Base-by-base conservation (phyloP, 495 filamentous ascomycete species). In the Hypoxylon trugodes region DNA sequence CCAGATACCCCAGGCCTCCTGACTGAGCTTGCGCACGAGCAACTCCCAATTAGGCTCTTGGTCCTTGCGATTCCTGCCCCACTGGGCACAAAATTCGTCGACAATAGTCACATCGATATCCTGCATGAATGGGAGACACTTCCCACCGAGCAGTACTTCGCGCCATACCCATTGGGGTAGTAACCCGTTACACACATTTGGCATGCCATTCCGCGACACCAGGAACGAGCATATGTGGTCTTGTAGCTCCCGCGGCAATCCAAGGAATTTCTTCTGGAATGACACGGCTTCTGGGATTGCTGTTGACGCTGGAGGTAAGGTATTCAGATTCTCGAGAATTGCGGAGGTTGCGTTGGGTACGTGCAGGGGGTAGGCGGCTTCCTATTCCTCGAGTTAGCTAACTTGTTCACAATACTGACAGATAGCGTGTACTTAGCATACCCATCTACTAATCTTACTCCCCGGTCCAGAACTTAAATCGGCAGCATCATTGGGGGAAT, bases 11-110 rank as follows among this genome's bases (percentile, higher is more conserved):
- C 56, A 66, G 2, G 28, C 51, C 50, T 56, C 43, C 38, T 61
- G 63, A 26, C 56, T 57, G 6, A 57, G 32, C 22, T 35, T 60
- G 6, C 50, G 63, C 26, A 57, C 50, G 13, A 66, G 51, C 2
- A 57, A 46, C n/a, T 65, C 61, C 61, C 61, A 65, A 9, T 65
- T 55, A 0, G 61, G 61, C 18, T 66, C 63, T n/a, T 2, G 25
- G 7, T 19, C 4, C 1, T 10, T 13, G 16, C 46, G 16, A n/a
- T 48, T 35, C 0, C 6, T 15, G 3, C 15, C 25, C 51, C 63
- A 61, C 9, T 3, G 37, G 0, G n/a, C 0, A n/a, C 50, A 52
- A 40, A 66, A 66, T 18, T 26, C 30, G 12, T 16, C 33, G 0
- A 57, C 56, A 6, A 15, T 30, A 6, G 10, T 8, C 3, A 19